Evolutionary conservation across 805 yeast genomes (phyloP), one percentile per base, ranked within the genome.

Genomic region (Candida manassasensis): DNA sequence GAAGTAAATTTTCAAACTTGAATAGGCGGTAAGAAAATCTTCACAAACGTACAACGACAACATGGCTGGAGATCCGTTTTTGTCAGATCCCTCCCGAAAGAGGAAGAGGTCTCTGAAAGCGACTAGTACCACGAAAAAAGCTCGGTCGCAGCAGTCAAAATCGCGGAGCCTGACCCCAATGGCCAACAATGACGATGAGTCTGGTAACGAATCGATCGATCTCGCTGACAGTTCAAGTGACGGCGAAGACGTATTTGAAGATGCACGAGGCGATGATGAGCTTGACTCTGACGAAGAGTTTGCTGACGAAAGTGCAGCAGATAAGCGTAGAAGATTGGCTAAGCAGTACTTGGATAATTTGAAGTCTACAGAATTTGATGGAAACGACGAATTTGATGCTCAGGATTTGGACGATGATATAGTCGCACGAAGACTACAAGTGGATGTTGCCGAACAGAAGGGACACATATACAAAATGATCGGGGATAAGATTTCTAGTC

Each of bases 241-340:
- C 4, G 73, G 67, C 32, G 61, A 55, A 25, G 66, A 73, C 35
- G 76, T 70, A 10, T 60, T 69, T 19, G 82, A 71, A 21, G 74
- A 65, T 26, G 69, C 65, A 32, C 67, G 59, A 15, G 73, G 66
- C 26, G 67, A 63, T n/a, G 57, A 53, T 8, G 61, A 53, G 21
- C 42, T 73, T 15, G 76, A 73, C 11, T 78, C 83, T 10, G 90
- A 82, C 21, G 93, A 81, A 45, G 94, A 82, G 47, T 77, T 79
- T 44, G 77, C 67, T 11, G 71, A 69, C 12, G 97, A 90, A 59
- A 76, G 77, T 32, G 94, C 89, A 6, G 94, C 96, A 0, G 98
- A 93, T 52, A 88, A 86, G 60, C 77, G 98, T 60, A 77, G 98
- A 61, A 71, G 97, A 52, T 70, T 93, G 40, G 97, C 97, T 12